These are phyloP conservation scores for Emergomyces pasteurianus DNA, from an alignment of 2,329 filamentous ascomycete species.

Conservation along the genomic window DNA sequence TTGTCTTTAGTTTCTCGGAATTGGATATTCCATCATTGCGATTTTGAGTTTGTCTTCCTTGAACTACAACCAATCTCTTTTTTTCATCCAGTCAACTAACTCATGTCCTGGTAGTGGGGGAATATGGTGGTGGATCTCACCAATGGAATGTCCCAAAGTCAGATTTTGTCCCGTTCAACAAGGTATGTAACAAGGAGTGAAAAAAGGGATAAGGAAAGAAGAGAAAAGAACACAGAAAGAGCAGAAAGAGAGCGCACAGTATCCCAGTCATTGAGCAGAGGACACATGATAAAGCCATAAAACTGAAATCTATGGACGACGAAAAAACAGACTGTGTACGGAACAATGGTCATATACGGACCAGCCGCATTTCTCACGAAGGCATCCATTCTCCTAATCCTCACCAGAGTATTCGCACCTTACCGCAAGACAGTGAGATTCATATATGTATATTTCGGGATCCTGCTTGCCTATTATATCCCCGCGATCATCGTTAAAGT, in stretches of 20 bases:
- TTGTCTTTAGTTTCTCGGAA: constrained; percentile 3
- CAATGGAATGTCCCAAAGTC: constrained; percentile 21
- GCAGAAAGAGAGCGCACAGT: too few species aligned
- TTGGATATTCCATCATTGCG: constrained; percentile 4
- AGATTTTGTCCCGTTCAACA: constrained; percentile 23
- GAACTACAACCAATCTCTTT: background rate
- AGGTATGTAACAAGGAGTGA: constrained; percentile 15
- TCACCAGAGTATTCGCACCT: constrained; percentile 32
- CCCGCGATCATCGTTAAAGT: constrained; percentile 33
- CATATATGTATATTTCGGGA: constrained; percentile 27
- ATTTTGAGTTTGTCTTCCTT: constrained; percentile 3
- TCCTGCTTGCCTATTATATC: constrained; percentile 31
- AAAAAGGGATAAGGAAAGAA: too few species aligned
- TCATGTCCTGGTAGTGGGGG: constrained; percentile 14
- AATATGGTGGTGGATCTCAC: constrained; percentile 28
- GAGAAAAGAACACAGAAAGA: too few species aligned
- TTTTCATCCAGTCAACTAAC: background rate
- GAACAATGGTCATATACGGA: constrained; percentile 35
- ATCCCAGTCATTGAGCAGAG: background rate
- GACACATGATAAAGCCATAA: background rate
- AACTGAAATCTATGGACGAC: background rate
- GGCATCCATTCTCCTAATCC: constrained; percentile 34
- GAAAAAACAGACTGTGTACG: constrained; percentile 26
- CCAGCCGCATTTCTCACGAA: constrained; percentile 36
- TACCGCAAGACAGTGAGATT: constrained; percentile 29